These are phyloP conservation scores for Novymonas esmeraldas DNA, from an alignment of 208 protist genomes.

Conservation along the genomic window DNA sequence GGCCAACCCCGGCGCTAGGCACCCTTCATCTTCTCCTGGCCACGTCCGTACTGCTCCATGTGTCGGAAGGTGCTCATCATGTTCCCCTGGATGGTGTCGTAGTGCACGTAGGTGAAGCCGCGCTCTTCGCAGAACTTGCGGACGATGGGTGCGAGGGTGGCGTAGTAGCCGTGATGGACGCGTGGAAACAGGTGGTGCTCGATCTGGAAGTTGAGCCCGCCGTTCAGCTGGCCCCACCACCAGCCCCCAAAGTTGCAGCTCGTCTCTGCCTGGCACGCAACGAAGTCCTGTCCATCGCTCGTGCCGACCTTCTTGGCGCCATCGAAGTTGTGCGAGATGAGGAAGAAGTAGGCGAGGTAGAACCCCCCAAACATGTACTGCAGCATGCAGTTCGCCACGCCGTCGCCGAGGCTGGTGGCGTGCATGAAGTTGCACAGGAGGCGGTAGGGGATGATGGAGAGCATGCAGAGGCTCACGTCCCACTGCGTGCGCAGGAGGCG, in stretches of 20 bases:
- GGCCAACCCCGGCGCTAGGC: constrained; percentile 1
- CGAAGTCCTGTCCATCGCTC: constrained; percentile 58
- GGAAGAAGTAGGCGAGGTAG: constrained; percentile 85
- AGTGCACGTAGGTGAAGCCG: constrained; percentile 70
- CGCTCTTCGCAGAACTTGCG: constrained; percentile 61
- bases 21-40: constrained; percentile 39
- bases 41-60: constrained; percentile 62
- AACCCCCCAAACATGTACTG: constrained; percentile 79
- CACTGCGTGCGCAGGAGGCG: constrained; percentile 58
- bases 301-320: constrained; percentile 69
- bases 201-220: constrained; percentile 90
- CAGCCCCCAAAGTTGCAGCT: constrained; percentile 80
- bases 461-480: constrained; percentile 54
- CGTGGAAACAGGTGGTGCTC: constrained; percentile 91
- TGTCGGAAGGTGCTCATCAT: constrained; percentile 62
- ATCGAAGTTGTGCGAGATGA: constrained; percentile 84
- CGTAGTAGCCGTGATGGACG: constrained; percentile 84
- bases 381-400: constrained; percentile 42
- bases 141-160: constrained; percentile 74
- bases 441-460: constrained; percentile 61
- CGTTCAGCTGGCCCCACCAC: constrained; percentile 79
- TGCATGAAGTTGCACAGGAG: constrained; percentile 60
- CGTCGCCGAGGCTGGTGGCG: constrained; percentile 47
- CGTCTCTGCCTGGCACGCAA: constrained; percentile 68
- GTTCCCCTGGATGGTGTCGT: constrained; percentile 76